Evolutionary conservation across 257 asterid genomes (phyloP).

Genomic region (Coffea canephora): DNA sequence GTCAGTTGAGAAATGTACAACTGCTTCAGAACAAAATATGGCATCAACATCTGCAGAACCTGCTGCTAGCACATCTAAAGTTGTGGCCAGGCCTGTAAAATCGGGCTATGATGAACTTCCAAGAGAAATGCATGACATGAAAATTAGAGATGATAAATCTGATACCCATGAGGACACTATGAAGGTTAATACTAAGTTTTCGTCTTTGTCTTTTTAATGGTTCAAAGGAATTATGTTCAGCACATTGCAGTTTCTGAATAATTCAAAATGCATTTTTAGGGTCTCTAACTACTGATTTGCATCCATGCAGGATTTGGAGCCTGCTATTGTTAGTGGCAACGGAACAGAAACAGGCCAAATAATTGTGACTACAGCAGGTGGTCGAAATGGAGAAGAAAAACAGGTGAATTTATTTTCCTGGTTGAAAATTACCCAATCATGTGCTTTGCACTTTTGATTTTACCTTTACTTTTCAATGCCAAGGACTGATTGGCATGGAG

Average conservation of each 20-base stretch:
- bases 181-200: conserved; percentile 44
- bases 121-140: conserved; percentile 34
- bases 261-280: neutral
- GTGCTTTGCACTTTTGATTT: neutral
- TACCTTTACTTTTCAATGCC: neutral
- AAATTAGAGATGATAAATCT: conserved; percentile 34
- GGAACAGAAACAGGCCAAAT: conserved; percentile 94
- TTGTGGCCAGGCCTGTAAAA: conserved; percentile 31
- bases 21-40: conserved; percentile 29
- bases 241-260: neutral
- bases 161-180: conserved; percentile 39
- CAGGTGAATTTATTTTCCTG: conserved; percentile 43
- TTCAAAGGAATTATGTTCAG: neutral
- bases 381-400: conserved; percentile 73
- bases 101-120: conserved; percentile 41
- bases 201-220: neutral
- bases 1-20: conserved; percentile 29
- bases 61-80: conserved; percentile 38
- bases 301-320: conserved; percentile 62
- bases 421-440: neutral
- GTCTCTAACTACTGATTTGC: neutral
- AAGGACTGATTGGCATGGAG: neutral
- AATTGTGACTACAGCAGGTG: conserved; percentile 71
- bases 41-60: conserved; percentile 36
- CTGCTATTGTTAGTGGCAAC: conserved; percentile 66